These are phyloP conservation scores for Croton laevigatus DNA, from an alignment of 441 rosid genomes.

Conservation along the genomic window DNA sequence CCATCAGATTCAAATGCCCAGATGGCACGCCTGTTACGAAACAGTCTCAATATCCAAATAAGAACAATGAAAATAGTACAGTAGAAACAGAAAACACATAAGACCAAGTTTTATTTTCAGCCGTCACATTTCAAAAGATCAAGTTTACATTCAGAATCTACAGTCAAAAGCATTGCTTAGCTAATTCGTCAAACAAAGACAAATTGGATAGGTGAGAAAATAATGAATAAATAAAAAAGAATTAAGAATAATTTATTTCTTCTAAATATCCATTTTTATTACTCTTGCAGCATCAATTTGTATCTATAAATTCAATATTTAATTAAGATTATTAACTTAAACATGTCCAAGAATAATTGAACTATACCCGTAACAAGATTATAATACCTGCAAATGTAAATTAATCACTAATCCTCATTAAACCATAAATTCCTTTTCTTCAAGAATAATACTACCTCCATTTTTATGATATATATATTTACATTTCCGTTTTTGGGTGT, in stretches of 20 bases:
- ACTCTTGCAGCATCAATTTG: neutral
- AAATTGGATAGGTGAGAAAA: neutral
- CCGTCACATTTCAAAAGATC: neutral
- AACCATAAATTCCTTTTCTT: too few relatives aligned
- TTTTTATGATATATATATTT: too few relatives aligned
- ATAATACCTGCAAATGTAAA: too few relatives aligned
- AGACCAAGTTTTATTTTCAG: neutral
- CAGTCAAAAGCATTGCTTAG: neutral
- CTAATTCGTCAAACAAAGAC: neutral
- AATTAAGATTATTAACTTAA: too few relatives aligned
- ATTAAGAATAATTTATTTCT: too few relatives aligned
- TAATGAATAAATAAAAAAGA: neutral
- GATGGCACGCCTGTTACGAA: conserved; percentile 28
- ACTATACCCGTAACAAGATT: too few relatives aligned
- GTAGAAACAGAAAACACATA: neutral
- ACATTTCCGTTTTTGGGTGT: too few relatives aligned
- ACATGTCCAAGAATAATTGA: too few relatives aligned
- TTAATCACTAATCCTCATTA: too few relatives aligned
- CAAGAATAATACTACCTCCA: too few relatives aligned
- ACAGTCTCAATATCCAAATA: conserved; percentile 2
- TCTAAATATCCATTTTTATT: too few relatives aligned
- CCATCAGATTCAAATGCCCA: conserved; percentile 36
- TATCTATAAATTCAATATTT: too few relatives aligned
- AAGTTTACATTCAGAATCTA: neutral
- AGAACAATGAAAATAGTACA: neutral